These are phyloP conservation scores for Atalantia buxifolia DNA, from an alignment of 345 rosid genomes.

Conservation along the genomic window DNA sequence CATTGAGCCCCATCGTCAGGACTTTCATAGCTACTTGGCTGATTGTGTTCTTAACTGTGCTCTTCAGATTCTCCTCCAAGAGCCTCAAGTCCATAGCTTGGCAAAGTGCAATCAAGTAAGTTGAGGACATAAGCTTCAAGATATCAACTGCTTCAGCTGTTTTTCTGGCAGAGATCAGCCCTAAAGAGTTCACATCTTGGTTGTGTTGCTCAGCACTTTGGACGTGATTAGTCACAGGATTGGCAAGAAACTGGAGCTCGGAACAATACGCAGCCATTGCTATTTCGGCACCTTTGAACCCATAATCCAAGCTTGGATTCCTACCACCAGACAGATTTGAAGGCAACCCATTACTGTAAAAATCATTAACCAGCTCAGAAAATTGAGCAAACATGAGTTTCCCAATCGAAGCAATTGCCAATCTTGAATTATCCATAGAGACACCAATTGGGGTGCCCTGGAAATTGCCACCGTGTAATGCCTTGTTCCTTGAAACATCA, in stretches of 20 bases:
- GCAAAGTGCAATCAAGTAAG: slow-evolving; percentile 38
- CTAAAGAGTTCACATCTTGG: slow-evolving; percentile 68
- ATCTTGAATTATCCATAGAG: slow-evolving; percentile 63
- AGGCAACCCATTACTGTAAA: slow-evolving; percentile 50
- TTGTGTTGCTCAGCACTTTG: slow-evolving; percentile 69
- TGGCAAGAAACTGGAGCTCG: slow-evolving; percentile 61
- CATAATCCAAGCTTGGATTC: slow-evolving; percentile 44
- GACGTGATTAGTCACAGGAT: slow-evolving; percentile 65
- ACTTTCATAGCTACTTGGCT: slow-evolving; percentile 32
- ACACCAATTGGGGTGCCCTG: slow-evolving; percentile 77
- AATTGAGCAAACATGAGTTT: slow-evolving; percentile 61
- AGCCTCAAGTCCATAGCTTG: slow-evolving; percentile 44
- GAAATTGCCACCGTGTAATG: slow-evolving; percentile 53
- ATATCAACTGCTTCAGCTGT: slow-evolving; percentile 51
- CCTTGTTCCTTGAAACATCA: slow-evolving; percentile 44
- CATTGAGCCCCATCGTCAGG: slow-evolving; percentile 22
- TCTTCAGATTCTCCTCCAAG: slow-evolving; percentile 37
- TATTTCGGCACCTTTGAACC: slow-evolving; percentile 42
- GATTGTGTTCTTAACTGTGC: slow-evolving; percentile 26
- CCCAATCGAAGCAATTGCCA: slow-evolving; percentile 66
- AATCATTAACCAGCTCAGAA: slow-evolving; percentile 45
- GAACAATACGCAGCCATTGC: slow-evolving; percentile 59
- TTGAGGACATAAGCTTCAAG: slow-evolving; percentile 56
- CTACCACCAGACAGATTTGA: slow-evolving; percentile 42
- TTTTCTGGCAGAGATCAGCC: slow-evolving; percentile 41